Base-by-base conservation (phyloP, 192 early-diverging fungal genomes). In the Phlyctochytrium arcticum region DNA sequence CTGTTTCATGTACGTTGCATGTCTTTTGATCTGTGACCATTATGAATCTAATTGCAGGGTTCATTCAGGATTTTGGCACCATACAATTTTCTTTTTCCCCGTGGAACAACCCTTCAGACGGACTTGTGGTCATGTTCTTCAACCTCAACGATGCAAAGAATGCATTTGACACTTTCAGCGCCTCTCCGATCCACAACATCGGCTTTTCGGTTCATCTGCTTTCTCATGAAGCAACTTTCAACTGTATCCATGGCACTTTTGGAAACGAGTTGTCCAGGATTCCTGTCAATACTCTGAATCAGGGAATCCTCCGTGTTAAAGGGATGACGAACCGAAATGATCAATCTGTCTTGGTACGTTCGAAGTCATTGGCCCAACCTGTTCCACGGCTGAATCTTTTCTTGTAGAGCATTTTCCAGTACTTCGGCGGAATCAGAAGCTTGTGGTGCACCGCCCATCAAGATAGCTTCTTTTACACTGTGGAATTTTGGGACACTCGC, bases 401-500 rank as follows among this genome's bases (percentile, higher is more conserved):
- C 21, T 19, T 34, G 33, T 54, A 77, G 69, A 53, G 37, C 7
- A 57, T 74, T 44, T 49, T 81, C 12, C 48, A 51, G 12, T 54
- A 59, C 5, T 79, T 55, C 62, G 80, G 80, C 4, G 59, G 72
- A 34, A 49, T 82, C 9, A 63, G 54, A 19, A 74, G 54, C 0
- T 66, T 82, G 24, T 67, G 74, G 36, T 48, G 49, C n/a, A 49
- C 72, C 10, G 36, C 34, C 12, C 35, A 51, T 6, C 33, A 53
- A 1, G 64, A 65, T 42, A 55, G 53, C 4, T 21, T 51, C 31
- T 6, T 27, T 57, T 48, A 64, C 34, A 48, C 76, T 7, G 79
- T 71, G 5, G 79, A 83, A 42, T 85, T 72, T 48, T 79, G 73
- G 36, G 83, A 85, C 36, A 68, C 66, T 9, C 69, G 83, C 35